Base-by-base conservation (phyloP, 108 stramenopile species). In the Craspedostauros australis region DNA sequence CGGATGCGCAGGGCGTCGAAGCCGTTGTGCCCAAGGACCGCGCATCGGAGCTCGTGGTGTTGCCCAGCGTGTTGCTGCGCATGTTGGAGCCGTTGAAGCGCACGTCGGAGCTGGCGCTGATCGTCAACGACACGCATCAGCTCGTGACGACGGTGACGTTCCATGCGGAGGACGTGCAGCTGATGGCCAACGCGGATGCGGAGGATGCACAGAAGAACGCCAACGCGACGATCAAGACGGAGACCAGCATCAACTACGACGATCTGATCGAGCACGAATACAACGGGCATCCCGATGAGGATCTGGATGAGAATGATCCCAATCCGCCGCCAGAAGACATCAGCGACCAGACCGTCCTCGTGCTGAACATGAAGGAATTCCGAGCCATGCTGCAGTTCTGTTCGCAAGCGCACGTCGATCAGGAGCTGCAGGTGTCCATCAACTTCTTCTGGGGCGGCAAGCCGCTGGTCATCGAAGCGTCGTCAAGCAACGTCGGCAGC, bases 341-440 rank as follows among this genome's bases (percentile, higher is more conserved):
- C 32, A 78, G 86, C 50, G 67, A 83, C 23, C 68, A 79, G 50
- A 84, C 86, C n/a, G 65, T 78, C 43, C 61, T 91, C 20, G 90
- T 91, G 1, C 88, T 86, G 69, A 70, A 76, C 27, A 65, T 80
- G 53, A 82, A 78, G 54, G 90, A 91, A 64, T 73, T 76, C 40
- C 75, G 75, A 75, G 83, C 90, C 19, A 77, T 91, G 62, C 53
- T 91, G 24, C 84, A 83, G 51, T 91, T 78, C 66, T 85, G 84
- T 54, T 57, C 77, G 27, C 80, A 82, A 46, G 54, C 62, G 27
- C 64, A 54, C 52, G 33, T 49, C n/a, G 73, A 82, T 48, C 64
- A 62, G 21, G 68, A 81, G 20, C 60, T 80, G 8, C 61, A 45
- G 8, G 67, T 76, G 2, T 60, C 77, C 8, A 42, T 91, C 2